Evolutionary conservation across 1,284 basidiomycete genomes (phyloP), one percentile per base, ranked within the genome.

Genomic region (Cutaneotrichosporon sp.): DNA sequence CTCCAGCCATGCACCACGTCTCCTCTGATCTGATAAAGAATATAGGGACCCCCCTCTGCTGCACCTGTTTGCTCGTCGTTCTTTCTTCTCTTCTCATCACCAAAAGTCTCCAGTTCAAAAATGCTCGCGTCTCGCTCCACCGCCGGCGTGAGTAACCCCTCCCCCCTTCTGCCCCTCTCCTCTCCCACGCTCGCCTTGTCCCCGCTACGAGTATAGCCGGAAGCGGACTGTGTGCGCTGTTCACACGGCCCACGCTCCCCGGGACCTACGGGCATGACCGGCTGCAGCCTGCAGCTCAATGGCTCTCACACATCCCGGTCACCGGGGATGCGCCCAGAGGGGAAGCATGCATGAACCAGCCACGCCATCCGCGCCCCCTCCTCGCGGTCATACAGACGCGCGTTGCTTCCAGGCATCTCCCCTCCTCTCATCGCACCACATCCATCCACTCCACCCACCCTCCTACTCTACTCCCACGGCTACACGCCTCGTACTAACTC

Each of bases 81-180:
- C 36, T 33, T 54, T 36, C 24, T 25, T 47, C 43, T 47, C 25
- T 45, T 18, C 31, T 25, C 34, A 25, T 46, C 38, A 31, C 47
- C 51, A 51, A 58, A 58, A 27, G 18, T n/a, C 13, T 8, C 9
- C 9, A 38, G 24, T 29, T 54, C 45, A 58, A 62, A 62, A 42
- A 62, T 62, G 60, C 55, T 62, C 29, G 54, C 52, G 24, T 43
- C 58, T 34, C 56, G 56, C 22, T 50, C 42, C 20, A 20, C 58
- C 22, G 51, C 51, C 34, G 34, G 55, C 43, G 60, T 62, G 56
- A 62, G 60, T 62, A 58, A 50, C 9, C 53, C n/a, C 10, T 42
- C 22, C 16, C 18, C 22, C 11, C 22, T 47, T 27, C 43, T 46
- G 18, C 43, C 43, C 22, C 43, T 45, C 43, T 45, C 20, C 43